Percentiles rank a stretch among this genome's conserved stretches.
phyloP scores from a whole-genome alignment of 2,329 filamentous ascomycete genomes.

The Cordyceps cicadae region DNA sequence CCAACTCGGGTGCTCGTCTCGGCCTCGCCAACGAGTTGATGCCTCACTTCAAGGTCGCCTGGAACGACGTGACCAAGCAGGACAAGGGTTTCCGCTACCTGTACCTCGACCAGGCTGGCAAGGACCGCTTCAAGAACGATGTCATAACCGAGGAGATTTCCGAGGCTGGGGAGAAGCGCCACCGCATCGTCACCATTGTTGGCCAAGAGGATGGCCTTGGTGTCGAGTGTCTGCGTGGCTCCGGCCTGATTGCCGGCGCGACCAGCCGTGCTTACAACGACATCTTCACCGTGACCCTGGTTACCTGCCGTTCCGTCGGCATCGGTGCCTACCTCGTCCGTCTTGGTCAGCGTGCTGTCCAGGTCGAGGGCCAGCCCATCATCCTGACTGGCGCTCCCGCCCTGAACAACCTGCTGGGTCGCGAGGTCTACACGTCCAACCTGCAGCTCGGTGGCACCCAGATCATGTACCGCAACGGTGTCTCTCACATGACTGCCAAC shows the following conservation, averaged over 20 bases:
- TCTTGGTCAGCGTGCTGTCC: slow-evolving; percentile 94
- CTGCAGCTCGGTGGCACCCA: slow-evolving; percentile 99
- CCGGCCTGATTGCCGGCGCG: slow-evolving; percentile 94
- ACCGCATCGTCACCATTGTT: slow-evolving; percentile 90
- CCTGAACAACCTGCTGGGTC: slow-evolving; percentile 95
- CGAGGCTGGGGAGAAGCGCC: slow-evolving; percentile 80
- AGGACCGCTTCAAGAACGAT: slow-evolving; percentile 73
- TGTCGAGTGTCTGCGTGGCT: slow-evolving; percentile 94
- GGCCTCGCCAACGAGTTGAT: slow-evolving; percentile 96
- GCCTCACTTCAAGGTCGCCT: slow-evolving; percentile 92
- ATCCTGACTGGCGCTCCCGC: slow-evolving; percentile 96
- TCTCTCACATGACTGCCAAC: slow-evolving; percentile 95
- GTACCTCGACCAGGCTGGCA: slow-evolving; percentile 79
- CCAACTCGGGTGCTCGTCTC: slow-evolving; percentile 96
- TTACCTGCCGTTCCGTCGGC: slow-evolving; percentile 97
- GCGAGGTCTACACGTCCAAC: slow-evolving; percentile 98
- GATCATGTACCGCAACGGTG: slow-evolving; percentile 99
- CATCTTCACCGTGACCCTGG: slow-evolving; percentile 95
- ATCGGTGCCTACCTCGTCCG: slow-evolving; percentile 98
- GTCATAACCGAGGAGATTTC: slow-evolving; percentile 73
- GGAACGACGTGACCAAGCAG: slow-evolving; percentile 76
- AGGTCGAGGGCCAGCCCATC: slow-evolving; percentile 97
- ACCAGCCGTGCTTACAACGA: slow-evolving; percentile 97
- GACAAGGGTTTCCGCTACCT: slow-evolving; percentile 94
- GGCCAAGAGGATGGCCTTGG: slow-evolving; percentile 92